phyloP scores from a whole-genome alignment of 306 rosid species.

The Gastrolobium villosum region DNA sequence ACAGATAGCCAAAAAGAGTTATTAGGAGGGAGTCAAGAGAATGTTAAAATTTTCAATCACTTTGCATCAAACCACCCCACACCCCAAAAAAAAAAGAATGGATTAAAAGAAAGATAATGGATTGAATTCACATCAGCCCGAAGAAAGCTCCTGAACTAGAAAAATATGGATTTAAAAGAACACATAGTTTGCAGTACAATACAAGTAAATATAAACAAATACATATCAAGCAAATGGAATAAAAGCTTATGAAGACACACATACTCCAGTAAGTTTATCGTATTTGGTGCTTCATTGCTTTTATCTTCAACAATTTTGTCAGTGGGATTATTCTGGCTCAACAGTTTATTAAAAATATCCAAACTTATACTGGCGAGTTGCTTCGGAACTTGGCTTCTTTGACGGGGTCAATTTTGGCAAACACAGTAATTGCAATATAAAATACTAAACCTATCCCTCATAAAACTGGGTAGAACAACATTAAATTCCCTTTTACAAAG shows the following conservation, averaged over 20 bases:
- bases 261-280: neutral
- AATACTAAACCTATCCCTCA: slow-evolving; percentile 17
- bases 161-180: slow-evolving; percentile 1
- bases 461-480: slow-evolving; percentile 1
- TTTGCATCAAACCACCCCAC: neutral
- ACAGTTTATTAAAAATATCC: slow-evolving; percentile 3
- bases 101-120: neutral
- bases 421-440: slow-evolving; percentile 6
- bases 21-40: neutral
- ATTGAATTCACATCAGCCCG: neutral
- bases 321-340: neutral
- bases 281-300: slow-evolving; percentile 7
- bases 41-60: too few relatives aligned
- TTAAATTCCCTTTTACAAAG: slow-evolving; percentile 28
- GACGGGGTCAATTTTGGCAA: slow-evolving; percentile 34
- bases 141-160: neutral
- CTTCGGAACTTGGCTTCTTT: slow-evolving; percentile 24
- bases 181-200: neutral
- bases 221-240: slow-evolving; percentile 26
- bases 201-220: slow-evolving; percentile 13
- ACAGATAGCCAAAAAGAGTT: neutral
- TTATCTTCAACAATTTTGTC: slow-evolving; percentile 15
- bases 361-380: neutral
- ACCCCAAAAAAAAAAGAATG: neutral
- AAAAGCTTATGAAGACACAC: neutral